Base-by-base conservation (phyloP, 2,329 filamentous ascomycete species). In the Fusarium sp. region DNA sequence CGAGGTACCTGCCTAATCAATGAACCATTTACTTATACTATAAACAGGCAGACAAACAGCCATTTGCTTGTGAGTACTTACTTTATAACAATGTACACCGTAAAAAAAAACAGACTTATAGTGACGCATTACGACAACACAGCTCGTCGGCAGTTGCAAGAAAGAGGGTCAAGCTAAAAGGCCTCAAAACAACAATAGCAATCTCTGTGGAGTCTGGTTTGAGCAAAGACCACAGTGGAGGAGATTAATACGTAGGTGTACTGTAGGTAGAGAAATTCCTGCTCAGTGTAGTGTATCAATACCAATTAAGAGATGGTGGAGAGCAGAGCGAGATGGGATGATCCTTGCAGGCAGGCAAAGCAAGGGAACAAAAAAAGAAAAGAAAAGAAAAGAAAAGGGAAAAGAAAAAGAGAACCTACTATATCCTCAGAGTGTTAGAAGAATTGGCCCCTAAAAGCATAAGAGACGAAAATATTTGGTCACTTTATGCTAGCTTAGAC, bases 131-230 rank as follows among this genome's bases (percentile, higher is more conserved):
- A 55, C 51, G 43, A 59, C 54, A 67, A 30, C 30, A 34, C 58
- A 60, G 50, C 41, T 52, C 18, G 31, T 42, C 67, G 67, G 67
- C 67, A 70, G 55, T 70, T 70, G 68, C 61, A 34, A 46, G 58
- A 64, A 54, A 71, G 67, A 70, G 67, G 67, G 63, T 65, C 68
- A 39, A 44, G 44, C 62, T 64, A 70, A 72, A 48, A 70, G 62
- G 55, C 62, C 71, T 67, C 61, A 57, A 70, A 52, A 70, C 54
- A 67, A 60, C 64, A 66, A 70, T 64, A 65, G 57, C 52, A 67
- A 62, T 62, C 46, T 55, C 48, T 67, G 71, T 74, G 71, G 71
- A 64, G 71, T 65, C 62, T 21, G 58, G 71, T 62, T 60, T 42
- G 58, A 56, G 44, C 44, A 57, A 41, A 63, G 43, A 41, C 54